phyloP scores from a whole-genome alignment of 208 protist species.

The Leishmania martiniquensis region DNA sequence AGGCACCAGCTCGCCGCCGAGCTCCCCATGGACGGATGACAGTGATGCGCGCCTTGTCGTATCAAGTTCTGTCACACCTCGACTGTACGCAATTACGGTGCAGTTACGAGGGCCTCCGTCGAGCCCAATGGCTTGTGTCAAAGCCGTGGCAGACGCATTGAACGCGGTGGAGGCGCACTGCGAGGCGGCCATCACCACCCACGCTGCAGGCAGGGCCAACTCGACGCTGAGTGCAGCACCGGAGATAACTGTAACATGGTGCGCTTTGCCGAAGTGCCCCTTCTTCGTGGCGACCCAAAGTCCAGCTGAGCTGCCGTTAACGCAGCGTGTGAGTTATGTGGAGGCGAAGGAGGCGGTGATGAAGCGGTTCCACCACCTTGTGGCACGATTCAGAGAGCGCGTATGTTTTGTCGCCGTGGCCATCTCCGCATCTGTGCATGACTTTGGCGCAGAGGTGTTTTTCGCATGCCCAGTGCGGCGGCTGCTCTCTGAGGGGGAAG shows the following conservation, averaged over 20 bases:
- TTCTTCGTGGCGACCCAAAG: conserved; percentile 54
- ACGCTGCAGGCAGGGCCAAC: neutral
- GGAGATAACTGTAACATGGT: conserved; percentile 16
- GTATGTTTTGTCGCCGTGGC: conserved; percentile 41
- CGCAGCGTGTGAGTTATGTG: conserved; percentile 42
- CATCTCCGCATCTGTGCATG: conserved; percentile 32
- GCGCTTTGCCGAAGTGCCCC: conserved; percentile 38
- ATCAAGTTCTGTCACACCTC: neutral
- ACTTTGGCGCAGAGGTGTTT: conserved; percentile 85
- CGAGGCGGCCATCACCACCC: neutral
- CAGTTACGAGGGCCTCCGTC: conserved; percentile 25
- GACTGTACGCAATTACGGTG: conserved; percentile 14
- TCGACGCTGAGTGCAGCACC: neutral
- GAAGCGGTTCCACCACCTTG: conserved; percentile 32
- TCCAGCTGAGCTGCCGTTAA: conserved; percentile 49
- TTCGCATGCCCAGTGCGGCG: conserved; percentile 62
- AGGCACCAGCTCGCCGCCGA: neutral
- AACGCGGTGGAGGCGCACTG: conserved; percentile 22
- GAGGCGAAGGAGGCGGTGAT: conserved; percentile 44
- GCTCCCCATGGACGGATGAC: neutral
- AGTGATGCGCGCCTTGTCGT: conserved; percentile 14
- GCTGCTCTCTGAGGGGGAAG: conserved; percentile 4
- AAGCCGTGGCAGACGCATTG: conserved; percentile 17
- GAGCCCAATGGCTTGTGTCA: conserved; percentile 12
- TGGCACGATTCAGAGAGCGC: conserved; percentile 25